Base-by-base conservation (phyloP, 2,329 filamentous ascomycete genomes). In the Apiospora aurea region DNA sequence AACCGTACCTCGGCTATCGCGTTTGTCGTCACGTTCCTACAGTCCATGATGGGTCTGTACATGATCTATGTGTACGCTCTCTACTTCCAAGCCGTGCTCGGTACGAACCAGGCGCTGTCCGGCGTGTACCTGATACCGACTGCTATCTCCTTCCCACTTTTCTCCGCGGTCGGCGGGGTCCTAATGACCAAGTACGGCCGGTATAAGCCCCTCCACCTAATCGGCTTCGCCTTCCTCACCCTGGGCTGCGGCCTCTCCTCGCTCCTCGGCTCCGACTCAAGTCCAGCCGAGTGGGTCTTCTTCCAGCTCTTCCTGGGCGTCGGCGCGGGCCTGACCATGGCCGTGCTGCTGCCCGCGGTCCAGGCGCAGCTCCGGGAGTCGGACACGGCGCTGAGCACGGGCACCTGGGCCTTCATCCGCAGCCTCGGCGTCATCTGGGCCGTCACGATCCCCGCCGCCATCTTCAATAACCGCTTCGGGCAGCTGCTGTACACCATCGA, bases 1-100 rank as follows among this genome's bases (percentile, higher is more conserved):
- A 64, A 64, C 21, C 57, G 34, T 4, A 64, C 57, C 0, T 64
- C 57, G 18, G 29, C 73, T 0, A 72, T 77, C 1, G 79, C 74
- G 0, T 82, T 80, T 46, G 46, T 76, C 1, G 70, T 81, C 1
- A 81, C 79, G 2, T 82, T 85, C 67, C 49, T 84, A 1, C 79
- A 82, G n/a, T 76, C 78, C 5, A 71, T 85, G 2, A 73, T 83
- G 3, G 70, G 78, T 1, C 77, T 79, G 46, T 84, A 82, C 79
- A 72, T 77, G 6, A 74, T 81, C 38, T 83, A 81, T 76, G 86
- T 85, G 73, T 71, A 86, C 0, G 83, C 85, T 0, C 74, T 87
- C 7, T 87, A 85, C 74, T 86, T 87, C 75, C 84, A 87, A 70
- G 80, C 78, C 0, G 82, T 87, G 21, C 16, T 64, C 1, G 57